A percentile compares a stretch with the other conserved stretches of the same genome.
Conservation (phyloP, 2,329 filamentous ascomycete genomes). For the Metarhizium humberi region DNA sequence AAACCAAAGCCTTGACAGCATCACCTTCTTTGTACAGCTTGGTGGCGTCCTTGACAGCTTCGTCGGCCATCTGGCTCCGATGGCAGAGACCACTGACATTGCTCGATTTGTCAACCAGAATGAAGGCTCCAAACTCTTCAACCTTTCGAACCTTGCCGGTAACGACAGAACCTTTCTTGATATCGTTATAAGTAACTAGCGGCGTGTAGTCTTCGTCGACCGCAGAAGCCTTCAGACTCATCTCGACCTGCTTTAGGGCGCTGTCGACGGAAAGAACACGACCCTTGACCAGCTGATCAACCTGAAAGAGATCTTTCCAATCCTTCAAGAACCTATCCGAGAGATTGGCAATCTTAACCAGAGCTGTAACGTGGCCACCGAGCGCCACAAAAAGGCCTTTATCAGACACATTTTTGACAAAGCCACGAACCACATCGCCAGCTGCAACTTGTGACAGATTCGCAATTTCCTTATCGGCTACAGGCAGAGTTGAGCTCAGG, state of each 20-base stretch:
- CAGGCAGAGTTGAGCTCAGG: conserved; percentile 71
- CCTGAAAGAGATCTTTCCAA: conserved; percentile 82
- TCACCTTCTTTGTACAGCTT: conserved; percentile 88
- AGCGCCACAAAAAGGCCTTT: conserved; percentile 83
- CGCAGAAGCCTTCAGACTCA: conserved; percentile 80
- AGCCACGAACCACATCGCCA: conserved; percentile 78
- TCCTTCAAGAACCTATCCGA: conserved; percentile 90
- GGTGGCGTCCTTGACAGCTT: conserved; percentile 70
- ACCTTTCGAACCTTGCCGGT: conserved; percentile 90
- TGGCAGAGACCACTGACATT: conserved; percentile 94
- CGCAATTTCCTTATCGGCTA: conserved; percentile 73
- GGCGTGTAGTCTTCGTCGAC: conserved; percentile 72
- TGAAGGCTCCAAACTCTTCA: conserved; percentile 90
- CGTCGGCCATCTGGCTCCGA: conserved; percentile 82
- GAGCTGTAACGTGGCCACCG: conserved; percentile 70
- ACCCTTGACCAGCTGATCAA: conserved; percentile 85
- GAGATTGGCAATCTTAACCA: conserved; percentile 78
- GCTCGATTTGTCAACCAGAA: conserved; percentile 75
- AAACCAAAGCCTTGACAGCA: conserved; percentile 80
- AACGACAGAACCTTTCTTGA: conserved; percentile 71
- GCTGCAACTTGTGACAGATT: conserved; percentile 60
- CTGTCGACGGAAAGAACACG: conserved; percentile 67
- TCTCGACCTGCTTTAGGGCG: conserved; percentile 61
- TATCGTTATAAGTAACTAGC: conserved; percentile 63
- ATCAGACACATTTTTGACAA: conserved; percentile 82